Conservation (phyloP, 2,329 filamentous ascomycete species). For the Colletotrichum sp. region DNA sequence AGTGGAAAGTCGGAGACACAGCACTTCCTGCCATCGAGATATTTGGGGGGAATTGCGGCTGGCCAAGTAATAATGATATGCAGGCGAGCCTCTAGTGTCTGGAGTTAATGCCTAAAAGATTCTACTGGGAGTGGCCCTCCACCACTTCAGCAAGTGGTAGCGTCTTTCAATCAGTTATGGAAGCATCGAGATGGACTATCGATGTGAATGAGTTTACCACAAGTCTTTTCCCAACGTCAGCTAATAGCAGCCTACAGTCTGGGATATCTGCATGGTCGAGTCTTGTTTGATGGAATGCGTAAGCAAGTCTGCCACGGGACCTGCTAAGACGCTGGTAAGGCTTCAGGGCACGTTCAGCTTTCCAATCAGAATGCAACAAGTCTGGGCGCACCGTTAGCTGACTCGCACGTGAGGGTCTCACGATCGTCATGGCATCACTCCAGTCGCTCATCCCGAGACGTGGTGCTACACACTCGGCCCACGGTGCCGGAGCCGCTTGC, state of each 20-base stretch:
- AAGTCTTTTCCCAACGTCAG: neutral
- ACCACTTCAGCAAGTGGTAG: neutral
- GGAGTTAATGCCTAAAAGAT: neutral
- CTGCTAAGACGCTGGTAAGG: neutral
- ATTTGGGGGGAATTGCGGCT: neutral
- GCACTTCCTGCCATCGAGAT: neutral
- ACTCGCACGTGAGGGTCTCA: conserved; percentile 15
- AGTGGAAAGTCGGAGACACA: neutral
- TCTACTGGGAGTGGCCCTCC: neutral
- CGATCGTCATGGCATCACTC: conserved; percentile 7
- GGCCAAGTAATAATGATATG: fast-evolving
- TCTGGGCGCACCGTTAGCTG: neutral
- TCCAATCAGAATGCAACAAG: neutral
- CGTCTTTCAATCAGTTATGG: neutral
- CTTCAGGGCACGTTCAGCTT: neutral
- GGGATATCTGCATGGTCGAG: neutral
- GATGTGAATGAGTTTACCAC: neutral
- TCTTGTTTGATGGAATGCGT: neutral
- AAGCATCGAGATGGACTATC: neutral
- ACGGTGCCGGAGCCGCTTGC: neutral
- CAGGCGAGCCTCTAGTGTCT: neutral
- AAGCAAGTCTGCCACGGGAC: neutral
- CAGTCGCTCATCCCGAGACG: neutral
- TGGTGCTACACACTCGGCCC: neutral
- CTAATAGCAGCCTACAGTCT: neutral